Evolutionary conservation across 228 moss, liverwort and hornwort genomes (phyloP).

Genomic region (Sphagnum magellanicum): DNA sequence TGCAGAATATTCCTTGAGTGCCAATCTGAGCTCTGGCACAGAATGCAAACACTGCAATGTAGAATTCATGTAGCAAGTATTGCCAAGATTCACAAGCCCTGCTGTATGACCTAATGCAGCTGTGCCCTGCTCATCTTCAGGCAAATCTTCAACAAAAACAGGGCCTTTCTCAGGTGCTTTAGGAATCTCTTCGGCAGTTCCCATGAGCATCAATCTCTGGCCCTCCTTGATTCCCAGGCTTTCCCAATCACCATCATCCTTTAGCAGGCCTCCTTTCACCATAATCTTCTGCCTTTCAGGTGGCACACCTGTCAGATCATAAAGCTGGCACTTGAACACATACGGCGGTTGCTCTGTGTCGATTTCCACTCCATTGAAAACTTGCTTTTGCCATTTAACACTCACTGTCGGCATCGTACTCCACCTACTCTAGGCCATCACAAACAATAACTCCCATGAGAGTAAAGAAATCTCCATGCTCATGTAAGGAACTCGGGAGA

Average conservation of each 20-base stretch:
- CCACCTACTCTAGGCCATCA: too few relatives aligned
- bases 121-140: constrained; percentile 67
- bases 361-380: constrained; percentile 80
- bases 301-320: constrained; percentile 89
- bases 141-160: constrained; percentile 79
- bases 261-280: constrained; percentile 85
- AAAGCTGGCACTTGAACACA: constrained; percentile 97
- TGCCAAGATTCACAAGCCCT: constrained; percentile 81
- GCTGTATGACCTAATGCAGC: constrained; percentile 67
- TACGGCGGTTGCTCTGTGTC: constrained; percentile 73
- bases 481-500: too few relatives aligned
- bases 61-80: constrained; percentile 97
- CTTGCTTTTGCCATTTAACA: constrained; percentile 97
- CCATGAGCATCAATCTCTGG: constrained; percentile 95
- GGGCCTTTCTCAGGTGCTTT: constrained; percentile 66
- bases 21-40: constrained; percentile 79
- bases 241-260: constrained; percentile 80
- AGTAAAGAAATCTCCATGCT: too few relatives aligned
- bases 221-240: constrained; percentile 85
- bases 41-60: constrained; percentile 92
- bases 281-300: constrained; percentile 97
- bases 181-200: constrained; percentile 85
- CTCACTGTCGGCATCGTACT: constrained; percentile 65
- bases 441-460: too few relatives aligned
- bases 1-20: constrained; percentile 50